Base-by-base conservation (phyloP, 495 filamentous ascomycete genomes). In the Lasiosphaeria ovina region DNA sequence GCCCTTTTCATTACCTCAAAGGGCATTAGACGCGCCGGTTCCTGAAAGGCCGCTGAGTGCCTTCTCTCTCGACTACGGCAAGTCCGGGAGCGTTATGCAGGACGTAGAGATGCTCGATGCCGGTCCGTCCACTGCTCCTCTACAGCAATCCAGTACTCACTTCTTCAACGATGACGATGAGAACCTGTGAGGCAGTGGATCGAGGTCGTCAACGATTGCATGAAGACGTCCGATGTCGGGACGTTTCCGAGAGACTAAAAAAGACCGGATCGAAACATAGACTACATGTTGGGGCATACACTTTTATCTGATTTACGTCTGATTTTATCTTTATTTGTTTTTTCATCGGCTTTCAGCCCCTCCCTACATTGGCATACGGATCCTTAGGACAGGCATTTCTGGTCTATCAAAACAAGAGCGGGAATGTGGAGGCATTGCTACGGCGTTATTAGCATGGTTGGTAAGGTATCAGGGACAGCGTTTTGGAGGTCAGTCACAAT, bases 151-250 rank as follows among this genome's bases (percentile, higher is more conserved):
- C 12, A 73, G 71, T 50, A 64, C 72, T 24, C 76, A 75, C 3
- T 81, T 81, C 63, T 83, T 80, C 65, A 74, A 76, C 58, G 76
- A 79, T 58, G 75, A 76, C 58, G 76, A 79, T 58, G 75, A 68
- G 17, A 32, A 17, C 4, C 31, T 51, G 49, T 35, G 17, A 32
- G 49, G 16, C 11, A 14, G 24, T 24, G 24, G 24, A 24, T 24
- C 24, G 2, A 24, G 24, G 24, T 24, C 24, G 24, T 1, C 24
- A 14, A n/a, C 11, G 44, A 47, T n/a, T 32, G 17, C 6, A 10
- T 31, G 6, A 17, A 51, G 10, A 51, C 11, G 6, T 17, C 49
- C 6, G 32, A 5, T 51, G 32, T 24, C 32, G 5, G 61, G 14
- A 36, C 50, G 44, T 45, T 53, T 14, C 40, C 49, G 32, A 51